Conservation (phyloP, 1,139 yeast genomes). For the Candida pseudocylindracea region DNA sequence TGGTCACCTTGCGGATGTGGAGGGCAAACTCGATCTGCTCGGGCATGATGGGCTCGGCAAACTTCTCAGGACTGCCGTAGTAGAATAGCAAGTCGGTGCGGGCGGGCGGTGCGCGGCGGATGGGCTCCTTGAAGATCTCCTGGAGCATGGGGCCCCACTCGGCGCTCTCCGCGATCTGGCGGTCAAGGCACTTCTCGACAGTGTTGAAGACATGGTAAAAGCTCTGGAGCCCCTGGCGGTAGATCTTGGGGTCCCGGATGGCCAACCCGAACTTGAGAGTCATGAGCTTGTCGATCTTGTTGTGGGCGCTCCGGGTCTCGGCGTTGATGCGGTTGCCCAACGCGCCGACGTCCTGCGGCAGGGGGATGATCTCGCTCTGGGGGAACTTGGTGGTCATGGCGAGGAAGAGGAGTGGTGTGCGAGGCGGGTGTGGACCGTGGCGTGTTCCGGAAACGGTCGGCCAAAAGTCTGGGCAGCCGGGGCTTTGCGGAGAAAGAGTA, state of each 20-base stretch:
- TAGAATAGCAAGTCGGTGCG: constrained; percentile 45
- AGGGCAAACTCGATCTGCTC: constrained; percentile 39
- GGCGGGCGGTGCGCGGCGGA: constrained; percentile 37
- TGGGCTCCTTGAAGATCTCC: constrained; percentile 49
- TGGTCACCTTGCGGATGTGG: constrained; percentile 31
- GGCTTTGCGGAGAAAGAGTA: too few relatives aligned
- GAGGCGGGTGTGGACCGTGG: too few relatives aligned
- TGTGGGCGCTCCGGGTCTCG: constrained; percentile 44
- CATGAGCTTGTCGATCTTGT: constrained; percentile 46
- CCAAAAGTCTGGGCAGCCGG: too few relatives aligned
- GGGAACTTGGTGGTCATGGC: constrained; percentile 13
- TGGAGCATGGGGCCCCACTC: constrained; percentile 21
- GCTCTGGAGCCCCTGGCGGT: constrained; percentile 62
- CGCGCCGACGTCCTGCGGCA: constrained; percentile 58
- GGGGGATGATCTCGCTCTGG: constrained; percentile 44
- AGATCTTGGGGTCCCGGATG: constrained; percentile 48
- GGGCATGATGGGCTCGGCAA: constrained; percentile 29
- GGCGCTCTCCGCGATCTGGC: constrained; percentile 14
- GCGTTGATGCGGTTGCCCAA: constrained; percentile 59
- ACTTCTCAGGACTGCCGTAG: constrained; percentile 35
- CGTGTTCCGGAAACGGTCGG: too few relatives aligned
- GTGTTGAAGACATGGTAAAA: constrained; percentile 58
- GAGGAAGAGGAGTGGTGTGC: too few relatives aligned
- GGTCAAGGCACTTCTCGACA: constrained; percentile 32
- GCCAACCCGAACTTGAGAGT: constrained; percentile 56